phyloP scores from a whole-genome alignment of 2,329 filamentous ascomycete species.

The Exophiala oligosperma region DNA sequence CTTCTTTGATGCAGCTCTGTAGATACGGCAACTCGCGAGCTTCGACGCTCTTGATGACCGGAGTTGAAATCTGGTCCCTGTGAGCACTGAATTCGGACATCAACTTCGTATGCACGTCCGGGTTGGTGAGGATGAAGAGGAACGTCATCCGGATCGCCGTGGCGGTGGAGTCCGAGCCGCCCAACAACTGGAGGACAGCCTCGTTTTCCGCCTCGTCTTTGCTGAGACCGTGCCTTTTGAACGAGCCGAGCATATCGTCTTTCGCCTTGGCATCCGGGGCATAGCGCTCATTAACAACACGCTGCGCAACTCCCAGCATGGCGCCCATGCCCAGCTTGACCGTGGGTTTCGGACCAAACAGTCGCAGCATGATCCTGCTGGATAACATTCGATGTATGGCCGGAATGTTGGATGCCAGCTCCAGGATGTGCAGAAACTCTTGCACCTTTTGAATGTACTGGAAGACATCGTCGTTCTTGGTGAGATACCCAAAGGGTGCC shows the following conservation, averaged over 20 bases:
- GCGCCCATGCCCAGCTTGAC: slow-evolving; percentile 20
- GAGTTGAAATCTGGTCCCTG: slow-evolving; percentile 36
- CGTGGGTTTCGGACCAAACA: slow-evolving; percentile 14
- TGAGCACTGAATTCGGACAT: slow-evolving; percentile 35
- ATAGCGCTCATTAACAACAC: slow-evolving; percentile 28
- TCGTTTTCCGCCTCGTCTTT: slow-evolving; percentile 10
- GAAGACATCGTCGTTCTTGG: slow-evolving; percentile 20
- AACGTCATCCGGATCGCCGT: slow-evolving; percentile 11
- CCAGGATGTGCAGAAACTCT: slow-evolving; percentile 22
- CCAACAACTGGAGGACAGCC: slow-evolving; percentile 13
- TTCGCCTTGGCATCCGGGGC: slow-evolving; percentile 17
- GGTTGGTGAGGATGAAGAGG: slow-evolving; percentile 8
- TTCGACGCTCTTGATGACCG: slow-evolving; percentile 10
- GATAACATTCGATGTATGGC: slow-evolving; percentile 5
- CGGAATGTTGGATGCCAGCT: slow-evolving; percentile 15
- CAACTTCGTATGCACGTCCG: slow-evolving; percentile 14
- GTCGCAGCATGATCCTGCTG: slow-evolving; percentile 14
- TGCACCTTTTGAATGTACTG: slow-evolving; percentile 11
- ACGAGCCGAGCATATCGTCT: slow-evolving; percentile 34
- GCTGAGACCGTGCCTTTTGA: slow-evolving; percentile 30
- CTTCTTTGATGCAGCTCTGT: slow-evolving; percentile 52
- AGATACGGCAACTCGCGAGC: slow-evolving; percentile 40
- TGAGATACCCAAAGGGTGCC: slow-evolving; percentile 16
- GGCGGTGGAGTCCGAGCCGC: slow-evolving; percentile 5
- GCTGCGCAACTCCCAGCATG: slow-evolving; percentile 20